These are phyloP conservation scores for Paraurostyla sp. DNA, from an alignment of 73 alveolate species.

Conservation along the genomic window DNA sequence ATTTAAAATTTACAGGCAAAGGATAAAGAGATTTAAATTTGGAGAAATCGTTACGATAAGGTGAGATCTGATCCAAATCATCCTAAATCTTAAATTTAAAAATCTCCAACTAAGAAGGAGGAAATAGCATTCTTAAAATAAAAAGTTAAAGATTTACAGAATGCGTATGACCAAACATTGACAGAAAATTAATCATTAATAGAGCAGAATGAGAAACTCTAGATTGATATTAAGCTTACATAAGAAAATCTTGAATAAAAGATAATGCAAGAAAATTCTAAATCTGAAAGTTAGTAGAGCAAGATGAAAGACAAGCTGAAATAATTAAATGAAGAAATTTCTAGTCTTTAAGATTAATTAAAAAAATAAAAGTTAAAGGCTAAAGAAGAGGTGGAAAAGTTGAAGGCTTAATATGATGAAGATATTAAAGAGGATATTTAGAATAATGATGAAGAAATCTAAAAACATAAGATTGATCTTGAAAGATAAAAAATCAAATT, in stretches of 20 bases:
- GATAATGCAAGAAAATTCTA: neutral
- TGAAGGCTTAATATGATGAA: neutral
- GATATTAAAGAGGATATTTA: constrained; percentile 9
- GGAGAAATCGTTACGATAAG: constrained; percentile 22
- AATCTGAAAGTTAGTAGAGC: neutral
- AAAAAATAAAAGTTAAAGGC: neutral
- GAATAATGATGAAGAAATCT: neutral
- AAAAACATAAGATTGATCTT: neutral
- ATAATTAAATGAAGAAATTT: neutral
- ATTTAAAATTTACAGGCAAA: neutral
- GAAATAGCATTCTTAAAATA: neutral
- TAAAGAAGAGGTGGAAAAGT: neutral
- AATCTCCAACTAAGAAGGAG: neutral
- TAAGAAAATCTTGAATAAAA: neutral
- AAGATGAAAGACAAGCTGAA: neutral
- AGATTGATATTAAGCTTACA: neutral
- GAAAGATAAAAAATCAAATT: neutral
- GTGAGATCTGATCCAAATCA: too few species aligned
- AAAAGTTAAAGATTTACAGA: neutral
- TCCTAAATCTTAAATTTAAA: neutral
- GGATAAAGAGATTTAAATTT: neutral
- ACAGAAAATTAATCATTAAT: neutral
- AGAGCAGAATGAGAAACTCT: neutral
- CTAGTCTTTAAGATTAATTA: neutral
- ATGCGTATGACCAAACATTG: neutral